Evolutionary conservation across 1,284 basidiomycete genomes (phyloP).

Genomic region (Leccinum pachyderme): DNA sequence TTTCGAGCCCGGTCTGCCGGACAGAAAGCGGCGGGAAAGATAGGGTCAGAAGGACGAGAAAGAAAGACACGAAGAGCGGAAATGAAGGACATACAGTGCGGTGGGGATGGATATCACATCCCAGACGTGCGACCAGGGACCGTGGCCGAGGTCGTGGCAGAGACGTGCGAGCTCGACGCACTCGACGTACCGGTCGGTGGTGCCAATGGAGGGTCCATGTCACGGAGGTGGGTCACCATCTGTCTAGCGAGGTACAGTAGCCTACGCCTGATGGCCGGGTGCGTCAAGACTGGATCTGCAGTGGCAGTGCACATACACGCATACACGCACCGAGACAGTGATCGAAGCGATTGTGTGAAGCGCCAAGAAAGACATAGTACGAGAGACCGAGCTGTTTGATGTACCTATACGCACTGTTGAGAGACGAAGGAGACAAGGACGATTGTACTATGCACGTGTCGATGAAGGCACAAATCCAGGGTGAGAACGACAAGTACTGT

Average conservation of each 20-base stretch:
- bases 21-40: background rate
- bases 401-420: conserved; percentile 39
- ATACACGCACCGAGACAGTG: conserved; percentile 61
- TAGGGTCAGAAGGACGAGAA: background rate
- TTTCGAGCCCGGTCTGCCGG: conserved; percentile 21
- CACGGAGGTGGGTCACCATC: conserved; percentile 55
- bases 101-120: conserved; percentile 49
- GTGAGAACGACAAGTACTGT: conserved; percentile 36
- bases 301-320: no score
- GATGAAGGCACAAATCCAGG: conserved; percentile 39
- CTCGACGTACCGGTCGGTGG: conserved; percentile 51
- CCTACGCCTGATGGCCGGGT: conserved; percentile 53
- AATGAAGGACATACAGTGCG: conserved; percentile 38
- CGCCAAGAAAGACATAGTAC: conserved; percentile 72
- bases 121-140: conserved; percentile 62
- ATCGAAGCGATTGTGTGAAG: conserved; percentile 77
- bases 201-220: conserved; percentile 61
- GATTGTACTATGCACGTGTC: conserved; percentile 38
- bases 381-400: conserved; percentile 78
- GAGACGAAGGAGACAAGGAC: background rate
- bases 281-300: background rate
- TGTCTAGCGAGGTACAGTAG: conserved; percentile 52
- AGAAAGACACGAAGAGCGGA: background rate
- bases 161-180: conserved; percentile 57
- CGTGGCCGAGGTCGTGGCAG: conserved; percentile 59